Evolutionary conservation across 805 yeast species (phyloP).

Genomic region (Wickerhamomyces chambardii): DNA sequence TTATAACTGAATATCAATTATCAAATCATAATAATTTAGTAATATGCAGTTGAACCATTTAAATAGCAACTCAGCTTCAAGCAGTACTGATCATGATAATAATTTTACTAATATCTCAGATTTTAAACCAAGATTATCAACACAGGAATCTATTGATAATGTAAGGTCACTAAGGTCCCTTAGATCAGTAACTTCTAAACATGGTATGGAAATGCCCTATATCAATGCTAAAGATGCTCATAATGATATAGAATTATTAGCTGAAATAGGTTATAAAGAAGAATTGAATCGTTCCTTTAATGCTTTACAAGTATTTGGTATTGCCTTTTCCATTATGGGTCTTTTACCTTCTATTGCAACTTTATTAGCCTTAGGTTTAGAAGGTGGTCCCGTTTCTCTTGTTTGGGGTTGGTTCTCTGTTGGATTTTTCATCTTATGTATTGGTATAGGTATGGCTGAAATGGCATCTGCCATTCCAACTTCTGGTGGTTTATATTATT

Average conservation of each 20-base stretch:
- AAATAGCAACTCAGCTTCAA: too few species aligned
- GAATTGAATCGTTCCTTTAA: slow-evolving; percentile 55
- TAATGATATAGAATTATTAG: slow-evolving; percentile 15
- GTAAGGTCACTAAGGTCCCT: background rate
- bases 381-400: slow-evolving; percentile 47
- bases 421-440: slow-evolving; percentile 38
- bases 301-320: slow-evolving; percentile 57
- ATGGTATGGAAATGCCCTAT: background rate
- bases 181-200: background rate
- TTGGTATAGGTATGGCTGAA: slow-evolving; percentile 53
- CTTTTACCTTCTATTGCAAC: slow-evolving; percentile 57
- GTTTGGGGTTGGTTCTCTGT: slow-evolving; percentile 67
- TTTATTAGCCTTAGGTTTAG: slow-evolving; percentile 38
- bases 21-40: too few species aligned
- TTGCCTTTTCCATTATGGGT: slow-evolving; percentile 69
- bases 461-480: slow-evolving; percentile 61
- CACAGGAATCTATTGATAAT: background rate
- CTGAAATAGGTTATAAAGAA: slow-evolving; percentile 56
- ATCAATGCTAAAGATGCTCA: slow-evolving; percentile 3
- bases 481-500: slow-evolving; percentile 63
- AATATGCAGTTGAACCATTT: too few species aligned
- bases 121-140: background rate
- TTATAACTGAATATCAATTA: too few species aligned
- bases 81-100: too few species aligned
- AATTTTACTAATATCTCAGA: too few species aligned